phyloP scores from a whole-genome alignment of 306 rosid genomes.

The Psophocarpus tetragonolobus region DNA sequence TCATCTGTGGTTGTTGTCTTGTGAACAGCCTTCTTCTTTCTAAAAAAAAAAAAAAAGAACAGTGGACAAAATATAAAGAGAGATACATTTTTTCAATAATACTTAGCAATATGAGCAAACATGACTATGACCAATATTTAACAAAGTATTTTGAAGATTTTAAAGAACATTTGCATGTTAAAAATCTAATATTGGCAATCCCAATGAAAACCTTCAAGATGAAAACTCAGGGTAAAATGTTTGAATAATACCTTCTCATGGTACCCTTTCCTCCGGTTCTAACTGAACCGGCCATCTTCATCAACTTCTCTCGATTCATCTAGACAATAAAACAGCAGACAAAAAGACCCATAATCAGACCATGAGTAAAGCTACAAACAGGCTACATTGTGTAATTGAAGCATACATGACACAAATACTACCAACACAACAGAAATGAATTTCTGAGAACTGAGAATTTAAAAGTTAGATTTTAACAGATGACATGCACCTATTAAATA shows the following conservation, averaged over 20 bases:
- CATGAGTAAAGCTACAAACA: not conserved
- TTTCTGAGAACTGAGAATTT: too few species aligned
- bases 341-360: not conserved
- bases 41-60: slow-evolving; percentile 33
- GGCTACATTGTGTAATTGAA: not conserved
- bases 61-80: not conserved
- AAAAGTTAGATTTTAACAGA: not conserved
- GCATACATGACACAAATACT: not conserved
- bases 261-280: slow-evolving; percentile 98
- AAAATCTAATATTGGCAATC: not conserved
- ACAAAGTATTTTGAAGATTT: not conserved
- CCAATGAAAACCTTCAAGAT: not conserved
- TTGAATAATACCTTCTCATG: slow-evolving; percentile 65
- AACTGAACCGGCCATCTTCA: slow-evolving; percentile 94
- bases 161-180: not conserved
- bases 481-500: not conserved
- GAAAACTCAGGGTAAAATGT: not conserved
- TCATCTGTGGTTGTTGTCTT: slow-evolving; percentile 91
- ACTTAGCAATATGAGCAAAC: not conserved
- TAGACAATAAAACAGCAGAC: not conserved
- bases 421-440: not conserved
- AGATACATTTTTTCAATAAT: too few species aligned
- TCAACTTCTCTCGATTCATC: slow-evolving; percentile 82
- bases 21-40: slow-evolving; percentile 98
- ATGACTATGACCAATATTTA: too few species aligned